A percentile compares a stretch with the other conserved stretches of the same genome.
These are phyloP conservation scores for Pulveroboletus frians DNA, from an alignment of 768 basidiomycete genomes.

Conservation along the genomic window DNA sequence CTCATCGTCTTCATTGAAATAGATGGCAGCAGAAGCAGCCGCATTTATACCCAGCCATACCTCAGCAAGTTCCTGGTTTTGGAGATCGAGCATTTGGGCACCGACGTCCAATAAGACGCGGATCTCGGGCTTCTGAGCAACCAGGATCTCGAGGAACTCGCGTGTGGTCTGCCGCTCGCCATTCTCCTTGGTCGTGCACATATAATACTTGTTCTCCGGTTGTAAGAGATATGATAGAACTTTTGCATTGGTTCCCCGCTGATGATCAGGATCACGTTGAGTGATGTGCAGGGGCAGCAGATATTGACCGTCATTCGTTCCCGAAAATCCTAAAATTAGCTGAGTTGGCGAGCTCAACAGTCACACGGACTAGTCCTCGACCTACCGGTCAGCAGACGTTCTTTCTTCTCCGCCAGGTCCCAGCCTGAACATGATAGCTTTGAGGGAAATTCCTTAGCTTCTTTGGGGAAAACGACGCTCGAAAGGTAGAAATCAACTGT, in stretches of 20 bases:
- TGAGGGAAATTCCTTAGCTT: conserved; percentile 33
- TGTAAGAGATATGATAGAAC: conserved; percentile 29
- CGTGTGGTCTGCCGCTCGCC: conserved; percentile 14
- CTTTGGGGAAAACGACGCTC: conserved; percentile 34
- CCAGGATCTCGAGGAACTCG: conserved; percentile 28
- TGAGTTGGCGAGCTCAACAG: neutral
- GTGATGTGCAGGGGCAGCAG: conserved; percentile 32
- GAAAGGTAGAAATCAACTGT: conserved; percentile 36
- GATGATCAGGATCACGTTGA: conserved; percentile 26
- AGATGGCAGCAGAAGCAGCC: conserved; percentile 26
- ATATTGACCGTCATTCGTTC: conserved; percentile 38
- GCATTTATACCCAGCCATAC: conserved; percentile 36
- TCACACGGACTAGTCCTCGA: neutral
- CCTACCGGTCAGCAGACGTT: conserved; percentile 16
- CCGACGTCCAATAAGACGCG: conserved; percentile 52
- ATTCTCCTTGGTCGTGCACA: conserved; percentile 3
- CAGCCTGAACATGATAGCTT: conserved; percentile 34
- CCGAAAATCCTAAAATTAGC: conserved; percentile 31
- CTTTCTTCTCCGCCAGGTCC: conserved; percentile 32
- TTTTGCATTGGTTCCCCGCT: conserved; percentile 43
- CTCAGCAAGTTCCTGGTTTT: conserved; percentile 37
- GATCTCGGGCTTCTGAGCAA: conserved; percentile 34
- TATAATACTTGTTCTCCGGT: conserved; percentile 19
- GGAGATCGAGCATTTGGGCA: conserved; percentile 51
- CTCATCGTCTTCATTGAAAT: conserved; percentile 32